Base-by-base conservation (phyloP, 208 protist genomes). In the Novymonas esmeraldas region DNA sequence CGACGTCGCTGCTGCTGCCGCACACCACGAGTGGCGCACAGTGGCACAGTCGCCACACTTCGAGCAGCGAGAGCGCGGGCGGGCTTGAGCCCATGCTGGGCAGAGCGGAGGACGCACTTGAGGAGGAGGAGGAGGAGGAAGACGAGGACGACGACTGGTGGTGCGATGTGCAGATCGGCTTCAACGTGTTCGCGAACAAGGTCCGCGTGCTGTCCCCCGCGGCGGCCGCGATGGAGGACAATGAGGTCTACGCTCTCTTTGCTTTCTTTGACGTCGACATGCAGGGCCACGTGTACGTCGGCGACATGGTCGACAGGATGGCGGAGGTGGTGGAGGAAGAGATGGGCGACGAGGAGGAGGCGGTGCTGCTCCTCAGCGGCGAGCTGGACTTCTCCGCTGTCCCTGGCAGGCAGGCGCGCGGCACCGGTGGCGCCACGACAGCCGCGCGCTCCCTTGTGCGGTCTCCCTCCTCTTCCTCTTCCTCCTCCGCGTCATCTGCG, bases 231-330 rank as follows among this genome's bases (percentile, higher is more conserved):
- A 68, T 95, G 64, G 84, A 92, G 64, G 85, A 92, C 64, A 79
- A 81, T 56, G 84, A 87, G 57, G 71, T 92, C 33, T 92, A 90
- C 74, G 76, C 73, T 9, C 64, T 95, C 36, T 95, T 95, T 65
- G 72, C 70, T 49, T 90, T 87, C 64, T 84, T 95, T 36, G 89
- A 95, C 49, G 41, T 61, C 9, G 70, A 80, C 16, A 70, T 78
- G 67, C 51, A 49, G 42, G 89, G 89, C 16, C 84, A 92, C 63
- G 84, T 95, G 18, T 75, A 65, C 38, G 66, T 95, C 22, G 89
- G 85, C 34, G 58, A 81, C 45, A 70, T 95, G 55, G 75, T 87
- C 28, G 65, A 86, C 36, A 58, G 70, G 29, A 73, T 94, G 11
- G 62, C 76, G 11, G 56, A 54, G 1, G 68, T 77, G 14, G 56